Percentiles rank a stretch among this genome's conserved stretches.
These are phyloP conservation scores for Microbotryum intermedium DNA, from an alignment of 1,284 basidiomycete species.

Conservation along the genomic window DNA sequence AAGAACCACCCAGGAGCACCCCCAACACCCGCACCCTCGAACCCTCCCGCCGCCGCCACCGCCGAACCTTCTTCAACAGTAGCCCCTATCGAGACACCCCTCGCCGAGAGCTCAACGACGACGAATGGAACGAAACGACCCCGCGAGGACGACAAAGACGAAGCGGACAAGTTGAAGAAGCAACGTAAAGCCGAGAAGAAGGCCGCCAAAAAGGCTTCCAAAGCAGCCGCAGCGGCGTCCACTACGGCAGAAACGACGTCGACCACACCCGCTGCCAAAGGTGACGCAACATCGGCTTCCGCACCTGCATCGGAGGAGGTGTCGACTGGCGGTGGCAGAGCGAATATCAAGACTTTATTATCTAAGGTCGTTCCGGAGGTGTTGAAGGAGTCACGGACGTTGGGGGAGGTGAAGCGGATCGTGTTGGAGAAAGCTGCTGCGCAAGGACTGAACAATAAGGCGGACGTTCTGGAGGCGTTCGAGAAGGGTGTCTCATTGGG, in stretches of 20 bases:
- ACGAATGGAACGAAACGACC: neutral
- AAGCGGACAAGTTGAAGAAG: neutral
- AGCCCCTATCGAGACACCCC: neutral
- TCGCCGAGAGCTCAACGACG: neutral
- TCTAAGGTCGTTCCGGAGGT: no score
- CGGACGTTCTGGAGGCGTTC: neutral
- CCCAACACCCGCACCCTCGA: neutral
- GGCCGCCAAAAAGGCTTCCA: constrained; percentile 5
- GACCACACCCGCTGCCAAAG: constrained; percentile 5
- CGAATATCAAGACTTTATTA: no score
- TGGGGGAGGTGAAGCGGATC: no score
- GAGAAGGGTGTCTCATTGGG: neutral
- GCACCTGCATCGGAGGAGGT: neutral
- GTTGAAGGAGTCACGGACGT: no score
- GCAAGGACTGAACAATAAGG: neutral
- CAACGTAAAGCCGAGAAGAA: neutral
- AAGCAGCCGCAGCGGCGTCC: constrained; percentile 14
- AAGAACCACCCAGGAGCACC: neutral
- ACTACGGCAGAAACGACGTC: no score
- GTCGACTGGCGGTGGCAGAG: no score
- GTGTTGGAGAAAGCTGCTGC: constrained; percentile 3
- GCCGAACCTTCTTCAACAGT: neutral
- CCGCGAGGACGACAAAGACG: constrained; percentile 37
- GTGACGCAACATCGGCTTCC: neutral
- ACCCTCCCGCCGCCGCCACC: neutral